Evolutionary conservation across 2,329 filamentous ascomycete species (phyloP).

Genomic region (Ascomycota sp.): DNA sequence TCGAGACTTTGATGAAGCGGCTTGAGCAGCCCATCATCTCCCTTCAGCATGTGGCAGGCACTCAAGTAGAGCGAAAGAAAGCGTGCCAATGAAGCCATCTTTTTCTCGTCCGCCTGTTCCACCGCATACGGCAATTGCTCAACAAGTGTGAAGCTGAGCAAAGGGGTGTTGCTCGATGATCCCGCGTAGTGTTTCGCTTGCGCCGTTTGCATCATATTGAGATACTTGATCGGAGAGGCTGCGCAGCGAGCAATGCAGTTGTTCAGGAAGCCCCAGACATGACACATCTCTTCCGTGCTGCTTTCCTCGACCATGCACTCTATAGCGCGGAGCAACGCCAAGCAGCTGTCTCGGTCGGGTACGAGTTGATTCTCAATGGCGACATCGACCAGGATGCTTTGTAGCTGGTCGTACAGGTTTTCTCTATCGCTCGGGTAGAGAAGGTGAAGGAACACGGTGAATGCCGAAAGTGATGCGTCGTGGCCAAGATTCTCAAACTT

Average conservation of each 20-base stretch:
- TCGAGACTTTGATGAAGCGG: slow-evolving; percentile 11
- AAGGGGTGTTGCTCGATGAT: slow-evolving; percentile 20
- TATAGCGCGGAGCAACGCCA: slow-evolving; percentile 21
- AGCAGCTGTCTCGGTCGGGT: slow-evolving; percentile 25
- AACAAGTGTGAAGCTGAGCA: slow-evolving; percentile 46
- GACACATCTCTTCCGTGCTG: slow-evolving; percentile 11
- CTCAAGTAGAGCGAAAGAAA: slow-evolving; percentile 40
- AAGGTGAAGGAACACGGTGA: slow-evolving; percentile 44
- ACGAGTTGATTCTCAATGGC: slow-evolving; percentile 48
- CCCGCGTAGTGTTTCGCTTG: slow-evolving; percentile 5
- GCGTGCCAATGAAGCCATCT: slow-evolving; percentile 25
- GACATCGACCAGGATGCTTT: slow-evolving; percentile 36
- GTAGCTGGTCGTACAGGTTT: slow-evolving; percentile 22
- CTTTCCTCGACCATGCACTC: slow-evolving; percentile 6
- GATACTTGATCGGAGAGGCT: slow-evolving; percentile 61
- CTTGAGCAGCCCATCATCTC: slow-evolving; percentile 13
- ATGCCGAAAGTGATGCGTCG: slow-evolving; percentile 31
- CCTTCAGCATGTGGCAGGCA: slow-evolving; percentile 28
- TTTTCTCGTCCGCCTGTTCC: slow-evolving; percentile 23
- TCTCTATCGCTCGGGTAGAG: slow-evolving; percentile 11
- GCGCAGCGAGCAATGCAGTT: slow-evolving; percentile 63
- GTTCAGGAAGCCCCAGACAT: slow-evolving; percentile 54
- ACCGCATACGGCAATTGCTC: slow-evolving; percentile 62
- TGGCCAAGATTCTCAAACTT: slow-evolving; percentile 42
- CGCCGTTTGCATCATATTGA: slow-evolving; percentile 43